Evolutionary conservation across 2,329 filamentous ascomycete species (phyloP).

Genomic region (Cercospora citrullina): DNA sequence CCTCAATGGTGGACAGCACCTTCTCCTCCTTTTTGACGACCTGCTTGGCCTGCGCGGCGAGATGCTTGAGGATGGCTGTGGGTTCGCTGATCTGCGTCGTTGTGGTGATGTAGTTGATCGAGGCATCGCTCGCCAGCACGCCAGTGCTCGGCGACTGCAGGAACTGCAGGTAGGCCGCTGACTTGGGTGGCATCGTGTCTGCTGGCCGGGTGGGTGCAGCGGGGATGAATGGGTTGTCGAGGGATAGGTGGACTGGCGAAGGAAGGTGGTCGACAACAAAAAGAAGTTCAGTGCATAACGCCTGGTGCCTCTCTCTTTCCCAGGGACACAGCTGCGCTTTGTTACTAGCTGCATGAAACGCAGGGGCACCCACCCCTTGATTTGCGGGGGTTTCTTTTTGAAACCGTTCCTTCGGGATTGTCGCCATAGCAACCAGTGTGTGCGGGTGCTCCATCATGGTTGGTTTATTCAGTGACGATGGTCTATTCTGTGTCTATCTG

Average conservation of each 20-base stretch:
- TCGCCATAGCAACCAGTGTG: no score
- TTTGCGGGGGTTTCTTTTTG: not conserved
- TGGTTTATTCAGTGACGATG: not conserved
- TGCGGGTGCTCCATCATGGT: not conserved
- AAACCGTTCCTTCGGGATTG: not conserved
- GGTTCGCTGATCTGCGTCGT: conserved; percentile 71
- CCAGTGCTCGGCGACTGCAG: conserved; percentile 46
- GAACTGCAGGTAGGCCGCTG: conserved; percentile 48
- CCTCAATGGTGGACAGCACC: conserved; percentile 72
- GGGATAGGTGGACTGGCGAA: not conserved
- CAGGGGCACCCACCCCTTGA: not conserved
- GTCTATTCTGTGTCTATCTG: not conserved
- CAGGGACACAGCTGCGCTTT: not conserved
- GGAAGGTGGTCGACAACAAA: not conserved
- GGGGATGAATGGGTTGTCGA: not conserved
- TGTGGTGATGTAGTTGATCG: conserved; percentile 82
- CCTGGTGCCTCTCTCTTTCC: not conserved
- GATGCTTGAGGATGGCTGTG: conserved; percentile 78
- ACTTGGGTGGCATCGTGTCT: conserved; percentile 37
- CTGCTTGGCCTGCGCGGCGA: conserved; percentile 68
- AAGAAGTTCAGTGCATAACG: not conserved
- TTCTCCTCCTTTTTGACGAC: conserved; percentile 82
- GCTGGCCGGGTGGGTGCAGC: not conserved
- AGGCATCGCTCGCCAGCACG: conserved; percentile 48
- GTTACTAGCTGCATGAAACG: no score